Evolutionary conservation across 768 basidiomycete genomes (phyloP).

Genomic region (Hemileccinum rubropunctum): DNA sequence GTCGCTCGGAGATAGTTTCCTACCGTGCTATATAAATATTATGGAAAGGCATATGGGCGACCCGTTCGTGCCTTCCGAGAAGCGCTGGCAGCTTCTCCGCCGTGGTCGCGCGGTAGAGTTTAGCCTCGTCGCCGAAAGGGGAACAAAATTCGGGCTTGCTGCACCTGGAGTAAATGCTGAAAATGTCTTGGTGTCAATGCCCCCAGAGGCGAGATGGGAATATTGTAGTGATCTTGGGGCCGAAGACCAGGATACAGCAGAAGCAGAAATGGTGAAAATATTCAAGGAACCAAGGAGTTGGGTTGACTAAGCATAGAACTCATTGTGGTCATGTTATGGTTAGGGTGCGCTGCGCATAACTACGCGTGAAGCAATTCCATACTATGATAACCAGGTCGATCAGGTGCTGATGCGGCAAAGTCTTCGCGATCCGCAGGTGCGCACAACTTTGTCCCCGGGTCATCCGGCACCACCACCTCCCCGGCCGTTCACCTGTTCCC

Average conservation of each 20-base stretch:
- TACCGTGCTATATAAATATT: slow-evolving; percentile 47
- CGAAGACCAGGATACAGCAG: slow-evolving; percentile 43
- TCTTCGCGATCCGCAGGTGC: no score
- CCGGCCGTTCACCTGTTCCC: no score
- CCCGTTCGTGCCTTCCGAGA: slow-evolving; percentile 16
- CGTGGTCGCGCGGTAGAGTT: slow-evolving; percentile 56
- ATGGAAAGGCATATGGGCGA: slow-evolving; percentile 37
- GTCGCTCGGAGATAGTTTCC: slow-evolving; percentile 41
- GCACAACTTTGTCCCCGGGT: no score
- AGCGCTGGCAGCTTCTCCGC: slow-evolving; percentile 53
- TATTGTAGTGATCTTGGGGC: slow-evolving; percentile 56
- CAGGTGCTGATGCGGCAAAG: no score
- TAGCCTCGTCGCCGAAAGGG: slow-evolving; percentile 66
- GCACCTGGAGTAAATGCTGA: slow-evolving; percentile 61
- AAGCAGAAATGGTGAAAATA: slow-evolving; percentile 50
- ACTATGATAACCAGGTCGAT: no score
- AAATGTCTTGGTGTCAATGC: slow-evolving; percentile 64
- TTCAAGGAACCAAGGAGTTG: slow-evolving; percentile 33
- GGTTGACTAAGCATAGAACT: slow-evolving; percentile 2
- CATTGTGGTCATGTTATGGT: no score
- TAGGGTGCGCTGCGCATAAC: no score
- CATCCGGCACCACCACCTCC: no score
- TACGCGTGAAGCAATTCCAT: no score
- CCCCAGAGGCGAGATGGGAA: slow-evolving; percentile 67
- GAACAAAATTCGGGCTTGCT: slow-evolving; percentile 62